Base-by-base conservation (phyloP, 257 asterid genomes). In the Scutellaria barbata region DNA sequence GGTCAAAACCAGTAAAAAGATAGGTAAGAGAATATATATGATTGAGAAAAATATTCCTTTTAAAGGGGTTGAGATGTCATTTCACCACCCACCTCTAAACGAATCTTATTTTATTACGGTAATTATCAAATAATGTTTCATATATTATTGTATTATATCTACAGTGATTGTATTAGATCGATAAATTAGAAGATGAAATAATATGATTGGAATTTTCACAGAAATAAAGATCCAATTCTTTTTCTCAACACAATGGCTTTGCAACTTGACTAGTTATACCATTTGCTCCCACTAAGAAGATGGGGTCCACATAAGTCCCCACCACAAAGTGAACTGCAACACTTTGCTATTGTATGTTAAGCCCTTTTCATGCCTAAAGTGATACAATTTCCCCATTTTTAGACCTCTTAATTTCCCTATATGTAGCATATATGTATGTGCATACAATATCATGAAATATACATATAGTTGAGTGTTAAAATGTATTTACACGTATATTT, bases 21-120 rank as follows among this genome's bases (percentile, higher is more conserved):
- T 64, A 69, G 86, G 79, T 81, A 79, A 72, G 80, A 37, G 79
- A 70, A 78, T 71, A 79, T 64, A 75, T 76, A 76, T 78, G 81
- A 81, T 77, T 52, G 35, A 52, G 76, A 63, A 67, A 72, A 37
- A 45, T 77, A 78, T 72, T 75, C 78, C 70, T 55, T 70, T 53
- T 40, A 10, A 41, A 54, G 57, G 63, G 76, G 80, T 77, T 67
- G 79, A 68, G 78, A 45, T 52, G 80, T 80, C 85, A 73, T 79
- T 81, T 82, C 85, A 71, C 42, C 77, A 73, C 77, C 84, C 76
- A 86, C 85, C 83, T 54, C 25, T 54, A 8, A 72, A 54, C 30
- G 57, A 81, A 17, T 63, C 75, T 54, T 30, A 30, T 30, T 30
- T 30, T 30, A 30, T 3, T 25, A 25, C 11, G 22, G 8, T 8